Conservation (phyloP, 208 protist species). For the Vickermania ingenoplastis region DNA sequence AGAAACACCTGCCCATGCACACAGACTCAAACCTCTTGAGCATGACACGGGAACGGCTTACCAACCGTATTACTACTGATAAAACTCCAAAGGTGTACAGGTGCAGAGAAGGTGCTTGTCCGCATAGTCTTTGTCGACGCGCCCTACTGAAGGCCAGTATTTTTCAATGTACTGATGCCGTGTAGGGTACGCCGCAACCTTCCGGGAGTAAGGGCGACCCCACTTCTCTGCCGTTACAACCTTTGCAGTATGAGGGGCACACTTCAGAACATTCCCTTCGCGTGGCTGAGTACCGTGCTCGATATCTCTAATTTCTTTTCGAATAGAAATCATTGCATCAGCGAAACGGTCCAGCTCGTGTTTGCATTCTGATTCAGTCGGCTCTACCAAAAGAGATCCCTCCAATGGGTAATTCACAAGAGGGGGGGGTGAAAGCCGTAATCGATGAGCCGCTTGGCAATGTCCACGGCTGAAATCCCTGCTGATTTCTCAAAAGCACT, state of each 20-base stretch:
- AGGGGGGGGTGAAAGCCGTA: conserved; percentile 96
- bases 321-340: conserved; percentile 94
- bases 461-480: conserved; percentile 92
- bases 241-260: conserved; percentile 94
- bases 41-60: too few species aligned
- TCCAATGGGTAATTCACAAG: conserved; percentile 92
- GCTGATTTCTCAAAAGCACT: conserved; percentile 89
- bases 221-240: conserved; percentile 79
- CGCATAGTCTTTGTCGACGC: conserved; percentile 95
- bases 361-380: conserved; percentile 96
- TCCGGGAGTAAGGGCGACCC: conserved; percentile 89
- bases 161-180: conserved; percentile 77
- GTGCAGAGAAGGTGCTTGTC: conserved; percentile 94
- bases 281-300: conserved; percentile 77
- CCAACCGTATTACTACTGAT: conserved; percentile 21
- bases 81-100: conserved; percentile 72
- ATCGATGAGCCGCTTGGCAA: conserved; percentile 98
- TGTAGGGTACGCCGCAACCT: conserved; percentile 92
- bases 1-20: conserved; percentile 2
- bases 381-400: conserved; percentile 97
- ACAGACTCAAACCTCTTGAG: background rate
- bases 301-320: conserved; percentile 93
- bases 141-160: conserved; percentile 91
- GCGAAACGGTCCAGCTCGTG: conserved; percentile 92
- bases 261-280: conserved; percentile 94